Evolutionary conservation across 208 protist species (phyloP).

Genomic region (Trypanosoma scelopori): DNA sequence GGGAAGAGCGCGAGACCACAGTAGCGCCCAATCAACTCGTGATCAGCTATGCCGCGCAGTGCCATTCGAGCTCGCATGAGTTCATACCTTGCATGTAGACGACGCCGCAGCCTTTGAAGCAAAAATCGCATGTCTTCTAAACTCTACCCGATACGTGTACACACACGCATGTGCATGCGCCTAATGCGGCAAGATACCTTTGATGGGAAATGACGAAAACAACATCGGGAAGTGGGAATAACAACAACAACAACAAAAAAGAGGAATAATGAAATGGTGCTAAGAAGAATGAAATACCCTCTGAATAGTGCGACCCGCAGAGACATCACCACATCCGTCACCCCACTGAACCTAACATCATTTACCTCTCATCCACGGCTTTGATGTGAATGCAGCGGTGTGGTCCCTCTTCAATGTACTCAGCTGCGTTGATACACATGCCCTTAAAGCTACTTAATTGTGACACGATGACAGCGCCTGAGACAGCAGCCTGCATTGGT

Average conservation of each 20-base stretch:
- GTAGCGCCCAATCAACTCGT: constrained; percentile 77
- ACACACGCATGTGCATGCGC: neutral
- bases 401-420: constrained; percentile 80
- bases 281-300: too few relatives aligned
- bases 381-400: constrained; percentile 62
- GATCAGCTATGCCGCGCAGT: constrained; percentile 57
- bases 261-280: too few relatives aligned
- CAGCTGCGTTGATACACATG: constrained; percentile 55
- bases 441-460: constrained; percentile 79
- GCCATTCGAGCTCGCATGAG: constrained; percentile 58
- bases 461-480: constrained; percentile 64
- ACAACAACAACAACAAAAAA: too few relatives aligned
- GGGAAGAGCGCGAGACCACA: constrained; percentile 74
- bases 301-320: too few relatives aligned
- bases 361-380: constrained; percentile 50
- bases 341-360: neutral
- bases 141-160: neutral
- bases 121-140: constrained; percentile 27
- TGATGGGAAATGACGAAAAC: too few relatives aligned
- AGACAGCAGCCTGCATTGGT: constrained; percentile 42
- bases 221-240: constrained; percentile 2
- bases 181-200: neutral
- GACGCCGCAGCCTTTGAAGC: constrained; percentile 25
- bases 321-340: too few relatives aligned
- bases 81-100: constrained; percentile 43